Percentiles rank a stretch among this genome's conserved stretches.
phyloP scores from a whole-genome alignment of 352 stramenopile genomes.

The Aphanomyces euteiches region DNA sequence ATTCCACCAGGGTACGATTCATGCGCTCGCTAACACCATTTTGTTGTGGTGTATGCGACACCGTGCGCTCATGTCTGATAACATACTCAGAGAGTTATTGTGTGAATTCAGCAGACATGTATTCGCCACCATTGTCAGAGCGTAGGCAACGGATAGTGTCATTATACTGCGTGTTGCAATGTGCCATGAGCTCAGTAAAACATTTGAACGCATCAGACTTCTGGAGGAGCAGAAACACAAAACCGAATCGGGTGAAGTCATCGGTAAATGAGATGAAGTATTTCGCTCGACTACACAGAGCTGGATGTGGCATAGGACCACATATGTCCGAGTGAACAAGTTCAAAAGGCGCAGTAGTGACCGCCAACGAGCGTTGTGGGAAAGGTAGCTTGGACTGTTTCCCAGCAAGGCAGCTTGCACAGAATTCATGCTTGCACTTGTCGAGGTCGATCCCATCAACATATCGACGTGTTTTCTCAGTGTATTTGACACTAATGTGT shows the following conservation, averaged over 20 bases:
- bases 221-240: slow-evolving; percentile 19
- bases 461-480: not conserved
- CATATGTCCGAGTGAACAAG: slow-evolving; percentile 32
- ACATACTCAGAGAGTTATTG: not conserved
- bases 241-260: slow-evolving; percentile 22
- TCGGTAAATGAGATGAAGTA: slow-evolving; percentile 30
- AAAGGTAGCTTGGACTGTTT: slow-evolving; percentile 18
- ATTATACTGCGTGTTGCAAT: slow-evolving; percentile 1
- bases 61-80: not conserved
- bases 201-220: slow-evolving; percentile 24
- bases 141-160: not conserved
- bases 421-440: slow-evolving; percentile 9
- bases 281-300: not conserved
- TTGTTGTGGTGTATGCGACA: not conserved
- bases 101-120: not conserved
- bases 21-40: slow-evolving; percentile 9
- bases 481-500: slow-evolving; percentile 13
- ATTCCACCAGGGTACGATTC: not conserved
- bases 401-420: slow-evolving; percentile 20
- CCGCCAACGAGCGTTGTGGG: not conserved
- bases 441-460: not conserved
- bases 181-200: slow-evolving; percentile 28
- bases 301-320: slow-evolving; percentile 20
- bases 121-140: not conserved
- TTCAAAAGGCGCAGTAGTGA: slow-evolving; percentile 16